Evolutionary conservation across 2,329 filamentous ascomycete species (phyloP).

Genomic region (Monosporascus sp.): DNA sequence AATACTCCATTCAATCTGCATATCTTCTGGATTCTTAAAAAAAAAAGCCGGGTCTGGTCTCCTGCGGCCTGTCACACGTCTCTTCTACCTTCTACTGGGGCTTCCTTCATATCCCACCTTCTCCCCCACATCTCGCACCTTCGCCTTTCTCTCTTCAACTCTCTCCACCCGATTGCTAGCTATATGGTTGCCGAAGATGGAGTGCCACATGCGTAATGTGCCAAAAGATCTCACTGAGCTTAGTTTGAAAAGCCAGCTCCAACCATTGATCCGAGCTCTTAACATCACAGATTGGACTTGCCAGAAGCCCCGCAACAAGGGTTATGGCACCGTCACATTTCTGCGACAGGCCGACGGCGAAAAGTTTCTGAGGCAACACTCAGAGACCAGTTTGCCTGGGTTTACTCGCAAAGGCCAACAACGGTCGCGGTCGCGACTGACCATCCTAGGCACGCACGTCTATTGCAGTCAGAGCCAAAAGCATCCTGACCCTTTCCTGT

Average conservation of each 20-base stretch:
- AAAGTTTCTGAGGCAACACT: conserved; percentile 32
- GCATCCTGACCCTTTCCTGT: conserved; percentile 27
- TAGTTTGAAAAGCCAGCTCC: conserved; percentile 32
- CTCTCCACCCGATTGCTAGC: not conserved
- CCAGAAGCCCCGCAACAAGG: conserved; percentile 33
- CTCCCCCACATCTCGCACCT: not conserved
- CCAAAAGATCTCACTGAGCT: conserved; percentile 35
- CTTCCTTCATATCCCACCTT: not conserved
- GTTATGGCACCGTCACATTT: conserved; percentile 38
- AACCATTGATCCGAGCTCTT: conserved; percentile 34
- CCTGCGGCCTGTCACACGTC: no score
- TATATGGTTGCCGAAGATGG: conserved; percentile 30
- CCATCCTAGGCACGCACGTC: conserved; percentile 21
- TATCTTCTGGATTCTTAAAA: no score
- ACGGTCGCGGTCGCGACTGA: conserved; percentile 19
- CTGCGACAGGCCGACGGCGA: conserved; percentile 32
- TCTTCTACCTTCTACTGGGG: no score
- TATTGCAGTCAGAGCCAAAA: conserved; percentile 32
- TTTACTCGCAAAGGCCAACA: conserved; percentile 1
- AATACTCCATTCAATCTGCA: no score
- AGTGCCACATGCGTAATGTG: conserved; percentile 40
- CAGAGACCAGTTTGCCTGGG: conserved; percentile 7
- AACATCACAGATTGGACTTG: conserved; percentile 38
- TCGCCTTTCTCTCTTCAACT: not conserved
- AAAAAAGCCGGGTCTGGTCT: no score